Base-by-base conservation (phyloP, 805 yeast species). In the Tetrapisispora phaffii region DNA sequence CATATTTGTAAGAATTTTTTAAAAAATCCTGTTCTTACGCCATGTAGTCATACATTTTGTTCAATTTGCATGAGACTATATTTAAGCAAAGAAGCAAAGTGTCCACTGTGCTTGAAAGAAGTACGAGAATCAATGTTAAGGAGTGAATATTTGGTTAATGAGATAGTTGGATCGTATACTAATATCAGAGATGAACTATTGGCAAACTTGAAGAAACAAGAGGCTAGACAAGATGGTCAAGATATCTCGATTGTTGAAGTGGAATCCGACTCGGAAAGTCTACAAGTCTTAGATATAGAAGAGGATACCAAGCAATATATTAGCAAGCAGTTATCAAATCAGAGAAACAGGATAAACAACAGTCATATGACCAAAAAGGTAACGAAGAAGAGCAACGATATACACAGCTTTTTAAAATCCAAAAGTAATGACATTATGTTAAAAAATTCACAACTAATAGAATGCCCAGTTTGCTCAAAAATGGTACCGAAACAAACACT, bases 1-100 rank as follows among this genome's bases (percentile, higher is more conserved):
- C 88, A 83, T 54, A 83, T 89, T 9, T 89, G 97, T 63, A 85
- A 88, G 55, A 96, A 87, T 48, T 77, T 82, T 50, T 69, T 85
- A 44, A 73, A 67, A 28, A 84, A 89, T 0, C 96, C 97, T 1
- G 85, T 86, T 32, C 65, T 83, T 36, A 85, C 96, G 0, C 74
- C 82, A 2, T 89, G 97, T 67, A 82, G 85, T 32, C 97, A 89
- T 61, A 80, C 89, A 0, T 89, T 87, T 60, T 89, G 97, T 63
- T 85, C 95, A 0, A 71, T 80, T 13, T 89, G 97, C 60, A 84
- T 89, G 24, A 70, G 96, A 47, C 76, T 82, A 49, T 77, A 82
- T 50, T 64, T 89, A 34, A 67, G 77, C n/a, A 63, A 63, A 33
- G 76, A 74, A 26, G 73, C 75, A 17, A 67, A 72, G 47, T 89